Evolutionary conservation across 2,329 filamentous ascomycete genomes (phyloP).

Genomic region (Tympanopsis confertula): DNA sequence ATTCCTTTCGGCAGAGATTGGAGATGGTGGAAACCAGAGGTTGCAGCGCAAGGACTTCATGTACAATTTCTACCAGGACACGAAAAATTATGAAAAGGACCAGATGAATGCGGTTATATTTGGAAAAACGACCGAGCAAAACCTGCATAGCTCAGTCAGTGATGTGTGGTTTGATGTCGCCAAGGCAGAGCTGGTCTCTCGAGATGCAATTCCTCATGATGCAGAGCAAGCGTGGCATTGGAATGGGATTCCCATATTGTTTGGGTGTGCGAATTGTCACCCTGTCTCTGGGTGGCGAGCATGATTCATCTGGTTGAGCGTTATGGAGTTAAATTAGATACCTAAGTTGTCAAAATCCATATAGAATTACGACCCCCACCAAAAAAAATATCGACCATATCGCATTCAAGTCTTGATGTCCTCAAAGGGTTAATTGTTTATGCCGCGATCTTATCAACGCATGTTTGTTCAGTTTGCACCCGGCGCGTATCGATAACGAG

Average conservation of each 20-base stretch:
- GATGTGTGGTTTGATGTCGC: conserved; percentile 26
- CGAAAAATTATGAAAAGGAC: conserved; percentile 20
- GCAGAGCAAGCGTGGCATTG: not conserved
- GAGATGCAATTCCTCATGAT: conserved; percentile 17
- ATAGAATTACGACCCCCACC: too few species aligned
- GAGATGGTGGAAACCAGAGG: conserved; percentile 23
- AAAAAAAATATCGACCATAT: too few species aligned
- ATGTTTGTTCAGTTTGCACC: too few species aligned
- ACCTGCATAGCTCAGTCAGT: conserved; percentile 16
- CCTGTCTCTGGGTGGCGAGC: too few species aligned
- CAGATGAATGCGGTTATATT: conserved; percentile 23
- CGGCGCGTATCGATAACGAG: too few species aligned
- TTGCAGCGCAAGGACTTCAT: conserved; percentile 26
- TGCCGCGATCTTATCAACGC: too few species aligned
- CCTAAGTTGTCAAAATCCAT: too few species aligned
- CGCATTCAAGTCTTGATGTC: too few species aligned
- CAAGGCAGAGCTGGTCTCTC: conserved; percentile 13
- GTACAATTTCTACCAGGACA: conserved; percentile 26
- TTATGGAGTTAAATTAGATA: too few species aligned
- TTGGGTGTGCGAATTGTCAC: too few species aligned
- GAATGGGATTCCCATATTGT: not conserved
- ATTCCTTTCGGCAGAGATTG: conserved; percentile 28
- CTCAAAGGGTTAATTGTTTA: too few species aligned
- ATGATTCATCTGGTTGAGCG: too few species aligned
- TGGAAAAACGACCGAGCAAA: conserved; percentile 13